Base-by-base conservation (phyloP, 495 filamentous ascomycete genomes). In the Parachaetomium inaequale region DNA sequence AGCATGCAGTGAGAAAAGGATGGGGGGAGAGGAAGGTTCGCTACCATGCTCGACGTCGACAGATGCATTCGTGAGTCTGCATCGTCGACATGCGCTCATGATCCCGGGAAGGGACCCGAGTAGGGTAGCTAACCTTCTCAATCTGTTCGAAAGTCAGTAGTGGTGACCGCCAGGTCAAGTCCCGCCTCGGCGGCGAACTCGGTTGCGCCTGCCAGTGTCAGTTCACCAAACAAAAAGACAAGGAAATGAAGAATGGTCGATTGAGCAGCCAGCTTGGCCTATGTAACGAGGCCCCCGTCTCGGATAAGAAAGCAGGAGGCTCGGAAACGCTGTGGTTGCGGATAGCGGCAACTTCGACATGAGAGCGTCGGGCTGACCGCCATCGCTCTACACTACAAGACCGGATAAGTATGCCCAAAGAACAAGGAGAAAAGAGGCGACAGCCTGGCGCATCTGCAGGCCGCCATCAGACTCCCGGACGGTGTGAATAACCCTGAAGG, bases 1-100 rank as follows among this genome's bases (percentile, higher is more conserved):
- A 64, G 73, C 67, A 68, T 67, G 70, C 74, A 72, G 78, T 74
- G 78, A 79, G 77, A 78, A 78, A 79, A 81, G 64, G 67, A 68
- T 64, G 40, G 31, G 26, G 40, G 26, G 15, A 60, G 55, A 46
- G 58, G 26, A 43, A 29, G 31, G 42, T 12, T 40, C 6, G 34
- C 21, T 23, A 56, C 31, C 53, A 29, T 56, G 60, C 59, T 55
- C 59, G 10, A 47, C 23, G 19, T n/a, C 29, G 47, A 40, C 34
- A 32, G 10, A 26, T 52, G 46, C 58, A 52, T 42, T 7, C 23
- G 2, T 14, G 32, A 43, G 49, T 38, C 56, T 29, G 21, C 57
- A 53, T 3, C 26, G 46, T 38, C 29, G 47, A 12, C 36, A 25
- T 8, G 32, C 7, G 12, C 19, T 34, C 17, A 21, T 4, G 26